Evolutionary conservation across 306 rosid species (phyloP), one percentile per base, ranked within the genome.

Genomic region (Chamaecrista fasciculata): DNA sequence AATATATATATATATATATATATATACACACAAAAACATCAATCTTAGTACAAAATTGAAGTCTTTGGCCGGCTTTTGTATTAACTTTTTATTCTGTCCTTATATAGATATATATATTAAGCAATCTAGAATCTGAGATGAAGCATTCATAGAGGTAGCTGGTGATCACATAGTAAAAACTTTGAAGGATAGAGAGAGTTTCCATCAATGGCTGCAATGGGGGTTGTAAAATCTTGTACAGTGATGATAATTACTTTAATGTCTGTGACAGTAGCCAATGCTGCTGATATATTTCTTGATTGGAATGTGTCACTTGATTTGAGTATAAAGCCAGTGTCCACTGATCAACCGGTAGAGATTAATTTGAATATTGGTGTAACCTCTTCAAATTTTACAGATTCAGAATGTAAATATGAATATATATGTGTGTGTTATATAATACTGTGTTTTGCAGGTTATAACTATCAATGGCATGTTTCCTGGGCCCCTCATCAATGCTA

Each of bases 391-490:
- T 26, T 66, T 42, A 40, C 12, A 48, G 1, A 9, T 15, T 18
- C 9, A 49, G 26, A 5, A 33, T 16, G 37, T 37, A 10, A 49
- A 33, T 33, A 4, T 33, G 36, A 33, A 33, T 33, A 4, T 33
- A 4, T n/a, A n/a, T n/a, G n/a, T n/a, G n/a, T n/a, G n/a, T n/a
- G n/a, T n/a, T n/a, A n/a, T 6, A 7, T 5, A 33, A 9, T 12
- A 15, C 14, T 33, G 65, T 18, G 26, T 34, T 70, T 75, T n/a
- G 20, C 80, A 89, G 93, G 96, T 92, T 36, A 83, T 92, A 59
- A 67, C 91, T 23, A 89, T 92, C 70, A 87, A 92, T 78, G 93
- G 91, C 59, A 36, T 76, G 85, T 89, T 92, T 72, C 98, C 96
- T 5, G 93, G 96, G 62, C 98, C 96, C 25, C 86, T 86, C 56